Conservation (phyloP, 1,284 basidiomycete genomes). For the Boletellus sp. region DNA sequence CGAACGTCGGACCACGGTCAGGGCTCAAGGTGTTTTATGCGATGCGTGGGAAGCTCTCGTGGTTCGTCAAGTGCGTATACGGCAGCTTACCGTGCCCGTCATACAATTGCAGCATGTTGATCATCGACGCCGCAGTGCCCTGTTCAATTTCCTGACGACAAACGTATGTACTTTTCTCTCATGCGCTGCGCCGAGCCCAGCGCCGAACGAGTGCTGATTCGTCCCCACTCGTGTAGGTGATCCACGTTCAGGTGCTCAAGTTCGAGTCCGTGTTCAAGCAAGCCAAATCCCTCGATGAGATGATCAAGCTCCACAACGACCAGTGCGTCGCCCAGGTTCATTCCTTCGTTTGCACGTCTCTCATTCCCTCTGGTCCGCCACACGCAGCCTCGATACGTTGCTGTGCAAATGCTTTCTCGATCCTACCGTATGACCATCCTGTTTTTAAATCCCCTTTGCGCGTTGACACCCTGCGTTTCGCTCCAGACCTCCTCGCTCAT, state of each 20-base stretch:
- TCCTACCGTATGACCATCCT: constrained; percentile 46
- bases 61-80: constrained; percentile 78
- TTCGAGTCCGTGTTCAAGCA: constrained; percentile 56
- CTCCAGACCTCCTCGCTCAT: constrained; percentile 58
- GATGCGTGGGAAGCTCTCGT: constrained; percentile 69
- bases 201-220: neutral
- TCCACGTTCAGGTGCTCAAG: constrained; percentile 55
- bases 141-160: constrained; percentile 71
- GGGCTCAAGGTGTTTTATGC: constrained; percentile 69
- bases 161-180: constrained; percentile 56
- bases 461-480: neutral
- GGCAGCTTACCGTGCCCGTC: neutral
- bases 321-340: constrained; percentile 50
- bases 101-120: constrained; percentile 8
- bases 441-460: neutral
- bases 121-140: constrained; percentile 45
- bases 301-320: constrained; percentile 67
- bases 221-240: constrained; percentile 46
- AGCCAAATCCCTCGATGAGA: constrained; percentile 68
- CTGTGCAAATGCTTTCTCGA: constrained; percentile 66
- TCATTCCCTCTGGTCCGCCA: no score
- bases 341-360: neutral
- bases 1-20: constrained; percentile 32
- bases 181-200: neutral
- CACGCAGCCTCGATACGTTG: constrained; percentile 55